Conservation (phyloP, 768 basidiomycete species). For the Lentinula edodes region DNA sequence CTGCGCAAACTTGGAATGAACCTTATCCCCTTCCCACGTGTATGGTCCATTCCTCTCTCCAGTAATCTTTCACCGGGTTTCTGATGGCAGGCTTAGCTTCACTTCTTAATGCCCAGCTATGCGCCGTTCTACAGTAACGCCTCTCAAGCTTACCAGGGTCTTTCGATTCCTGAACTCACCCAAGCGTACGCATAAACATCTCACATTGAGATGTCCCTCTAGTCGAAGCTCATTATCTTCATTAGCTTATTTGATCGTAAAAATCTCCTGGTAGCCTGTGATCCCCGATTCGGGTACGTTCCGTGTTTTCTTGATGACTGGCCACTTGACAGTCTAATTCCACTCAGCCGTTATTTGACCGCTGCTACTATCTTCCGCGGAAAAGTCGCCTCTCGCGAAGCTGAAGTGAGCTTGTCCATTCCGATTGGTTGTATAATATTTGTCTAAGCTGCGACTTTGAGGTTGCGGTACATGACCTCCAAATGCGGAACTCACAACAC, state of each 20-base stretch:
- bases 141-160: constrained; percentile 52
- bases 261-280: constrained; percentile 78
- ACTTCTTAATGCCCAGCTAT: constrained; percentile 95
- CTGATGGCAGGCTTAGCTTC: constrained; percentile 49
- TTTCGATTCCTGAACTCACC: constrained; percentile 66
- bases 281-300: constrained; percentile 69
- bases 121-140: constrained; percentile 80
- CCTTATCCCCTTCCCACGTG: constrained; percentile 93
- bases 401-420: constrained; percentile 37
- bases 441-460: constrained; percentile 53
- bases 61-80: background rate
- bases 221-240: background rate
- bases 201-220: background rate
- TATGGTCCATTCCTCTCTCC: constrained; percentile 18
- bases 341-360: constrained; percentile 71
- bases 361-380: constrained; percentile 88
- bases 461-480: constrained; percentile 68
- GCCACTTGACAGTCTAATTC: background rate
- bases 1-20: constrained; percentile 91
- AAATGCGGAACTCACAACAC: constrained; percentile 63
- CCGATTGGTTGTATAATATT: constrained; percentile 11
- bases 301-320: background rate
- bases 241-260: constrained; percentile 57
- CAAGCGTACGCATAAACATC: constrained; percentile 45
- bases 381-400: constrained; percentile 69